A percentile compares a stretch with the other conserved stretches of the same genome.
These are phyloP conservation scores for Eleusine coracana DNA, from an alignment of 176 grass and related monocot species.

Conservation along the genomic window DNA sequence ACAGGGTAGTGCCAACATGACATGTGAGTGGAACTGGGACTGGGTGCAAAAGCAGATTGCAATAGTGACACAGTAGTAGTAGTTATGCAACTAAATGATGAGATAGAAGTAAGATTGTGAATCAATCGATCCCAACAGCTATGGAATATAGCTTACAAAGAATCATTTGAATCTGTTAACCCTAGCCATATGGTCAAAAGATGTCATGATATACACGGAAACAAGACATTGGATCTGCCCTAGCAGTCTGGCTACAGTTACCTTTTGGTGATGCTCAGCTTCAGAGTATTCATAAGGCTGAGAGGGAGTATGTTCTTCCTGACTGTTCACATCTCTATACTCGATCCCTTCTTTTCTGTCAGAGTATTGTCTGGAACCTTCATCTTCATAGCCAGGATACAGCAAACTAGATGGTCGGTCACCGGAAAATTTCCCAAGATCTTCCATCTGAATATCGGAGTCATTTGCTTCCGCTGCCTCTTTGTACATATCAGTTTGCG, in stretches of 20 bases:
- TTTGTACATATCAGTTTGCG: constrained; percentile 46
- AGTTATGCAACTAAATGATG: not conserved
- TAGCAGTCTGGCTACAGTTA: constrained; percentile 23
- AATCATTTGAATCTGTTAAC: constrained; percentile 24
- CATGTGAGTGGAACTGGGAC: constrained; percentile 50
- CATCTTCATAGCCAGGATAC: constrained; percentile 41
- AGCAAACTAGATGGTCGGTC: constrained; percentile 19
- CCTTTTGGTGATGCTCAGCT: constrained; percentile 43
- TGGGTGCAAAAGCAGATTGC: constrained; percentile 42
- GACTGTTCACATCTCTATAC: constrained; percentile 49
- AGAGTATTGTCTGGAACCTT: constrained; percentile 47
- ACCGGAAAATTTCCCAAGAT: constrained; percentile 38
- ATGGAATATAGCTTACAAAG: not conserved
- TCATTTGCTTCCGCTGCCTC: constrained; percentile 38
- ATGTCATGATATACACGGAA: constrained; percentile 23
- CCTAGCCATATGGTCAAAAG: constrained; percentile 12
- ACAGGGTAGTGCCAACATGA: not conserved
- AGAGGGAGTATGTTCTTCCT: constrained; percentile 39
- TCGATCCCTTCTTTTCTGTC: constrained; percentile 49
- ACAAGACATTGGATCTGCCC: not conserved
- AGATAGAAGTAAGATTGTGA: constrained; percentile 29
- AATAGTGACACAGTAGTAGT: not conserved
- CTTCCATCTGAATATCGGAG: constrained; percentile 41
- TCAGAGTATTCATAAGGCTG: constrained; percentile 45
- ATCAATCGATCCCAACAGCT: constrained; percentile 23